Base-by-base conservation (phyloP, 2,329 filamentous ascomycete species). In the Calonectria fujianensis region DNA sequence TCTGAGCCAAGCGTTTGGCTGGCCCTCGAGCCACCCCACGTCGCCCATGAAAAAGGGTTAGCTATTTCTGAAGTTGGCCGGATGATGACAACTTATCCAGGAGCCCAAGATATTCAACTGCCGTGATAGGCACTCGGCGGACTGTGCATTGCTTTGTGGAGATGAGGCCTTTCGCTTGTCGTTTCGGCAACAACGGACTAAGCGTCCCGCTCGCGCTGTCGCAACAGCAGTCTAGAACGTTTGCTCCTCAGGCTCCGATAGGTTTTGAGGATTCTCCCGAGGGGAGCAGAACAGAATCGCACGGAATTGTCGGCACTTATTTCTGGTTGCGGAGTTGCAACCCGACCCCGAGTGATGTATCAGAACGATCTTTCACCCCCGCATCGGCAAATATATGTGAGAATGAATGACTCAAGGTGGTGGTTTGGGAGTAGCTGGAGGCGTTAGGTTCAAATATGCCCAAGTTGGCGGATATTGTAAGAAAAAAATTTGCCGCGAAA, bases 401-500 rank as follows among this genome's bases (percentile, higher is more conserved):
- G n/a, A 29, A 31, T 24, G 57, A 41, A 41, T 29, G 57, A 27
- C 27, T 18, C 57, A 14, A 29, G 18, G n/a, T 20, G 20, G 57
- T 41, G 13, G 14, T 63, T 41, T 27, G 35, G 57, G n/a, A 63
- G n/a, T 13, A 20, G 37, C 57, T 63, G 24, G 57, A 41, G 13
- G 1, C 9, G 35, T 41, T 63, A 41, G 57, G 57, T 63, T 37
- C 32, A 63, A 63, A 63, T 63, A 63, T 18, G n/a, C 35, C 24
- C n/a, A 41, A 37, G 16, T 41, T 37, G 57, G 24, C 35, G 24
- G 14, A 27, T 27, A 31, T 41, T 63, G 39, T 39, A 57, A 39
- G 37, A 27, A 39, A 39, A 20, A 20, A 20, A 4, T 39, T 29
- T n/a, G n/a, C n/a, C 45, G 57, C 39, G 35, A 37, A 37, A 63